Evolutionary conservation across 2,329 filamentous ascomycete genomes (phyloP).

Genomic region (Fusarium newnesense): DNA sequence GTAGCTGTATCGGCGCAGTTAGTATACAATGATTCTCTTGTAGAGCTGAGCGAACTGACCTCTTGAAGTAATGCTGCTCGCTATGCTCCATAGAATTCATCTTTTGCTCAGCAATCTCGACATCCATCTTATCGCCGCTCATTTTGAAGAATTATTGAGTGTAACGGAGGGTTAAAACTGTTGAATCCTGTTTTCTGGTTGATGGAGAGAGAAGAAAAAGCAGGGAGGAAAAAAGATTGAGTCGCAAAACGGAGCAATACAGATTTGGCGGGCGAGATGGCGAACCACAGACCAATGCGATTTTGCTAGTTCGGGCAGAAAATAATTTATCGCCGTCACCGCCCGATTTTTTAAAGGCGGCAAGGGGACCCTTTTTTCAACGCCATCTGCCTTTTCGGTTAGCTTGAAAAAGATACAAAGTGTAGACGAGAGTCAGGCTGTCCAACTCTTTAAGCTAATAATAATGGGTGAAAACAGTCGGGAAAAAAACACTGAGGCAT

Average conservation of each 20-base stretch:
- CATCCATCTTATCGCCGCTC: conserved; percentile 65
- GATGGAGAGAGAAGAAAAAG: conserved; percentile 6
- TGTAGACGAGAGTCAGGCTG: background rate
- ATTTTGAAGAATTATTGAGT: conserved; percentile 47
- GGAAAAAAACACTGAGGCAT: background rate
- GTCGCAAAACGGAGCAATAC: conserved; percentile 33
- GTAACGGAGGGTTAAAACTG: background rate
- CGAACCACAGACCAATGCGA: conserved; percentile 36
- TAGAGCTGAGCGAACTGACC: conserved; percentile 61
- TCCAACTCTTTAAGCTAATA: background rate
- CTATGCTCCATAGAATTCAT: conserved; percentile 86
- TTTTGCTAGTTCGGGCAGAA: conserved; percentile 45
- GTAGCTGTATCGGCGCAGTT: conserved; percentile 71
- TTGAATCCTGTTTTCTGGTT: background rate
- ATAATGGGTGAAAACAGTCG: background rate
- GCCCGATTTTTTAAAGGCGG: conserved; percentile 39
- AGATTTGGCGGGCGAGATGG: conserved; percentile 24
- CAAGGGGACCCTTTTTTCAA: conserved; percentile 28
- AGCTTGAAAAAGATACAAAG: background rate
- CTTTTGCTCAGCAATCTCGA: conserved; percentile 69
- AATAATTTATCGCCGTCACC: conserved; percentile 47
- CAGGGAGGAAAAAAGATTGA: conserved; percentile 14
- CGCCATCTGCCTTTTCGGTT: conserved; percentile 25
- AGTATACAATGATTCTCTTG: conserved; percentile 45
- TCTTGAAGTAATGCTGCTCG: conserved; percentile 99